These are phyloP conservation scores for Dictyostelium citrinum DNA, from an alignment of 78 protist species.

Conservation along the genomic window DNA sequence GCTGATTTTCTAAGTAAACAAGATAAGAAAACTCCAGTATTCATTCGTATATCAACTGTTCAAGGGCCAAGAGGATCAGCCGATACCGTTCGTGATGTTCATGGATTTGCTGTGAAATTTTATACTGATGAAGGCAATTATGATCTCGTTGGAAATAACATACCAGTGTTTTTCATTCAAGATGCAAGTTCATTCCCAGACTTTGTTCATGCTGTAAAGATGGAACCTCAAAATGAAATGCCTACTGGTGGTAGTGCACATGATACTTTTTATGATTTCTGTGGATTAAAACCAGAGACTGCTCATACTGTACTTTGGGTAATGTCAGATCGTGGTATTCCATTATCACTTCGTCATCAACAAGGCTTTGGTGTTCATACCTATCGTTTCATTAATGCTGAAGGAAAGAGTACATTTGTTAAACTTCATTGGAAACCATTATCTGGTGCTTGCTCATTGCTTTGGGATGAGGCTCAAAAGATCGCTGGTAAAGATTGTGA, in stretches of 20 bases:
- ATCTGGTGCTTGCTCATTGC: constrained; percentile 33
- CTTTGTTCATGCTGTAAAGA: constrained; percentile 18
- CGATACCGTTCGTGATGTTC: constrained; percentile 63
- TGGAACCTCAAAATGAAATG: constrained; percentile 52
- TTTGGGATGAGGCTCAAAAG: constrained; percentile 63
- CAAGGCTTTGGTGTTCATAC: constrained; percentile 82
- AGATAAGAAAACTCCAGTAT: constrained; percentile 36
- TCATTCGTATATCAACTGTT: constrained; percentile 80
- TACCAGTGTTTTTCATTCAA: constrained; percentile 81
- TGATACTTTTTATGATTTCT: constrained; percentile 74
- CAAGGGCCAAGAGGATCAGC: constrained; percentile 72
- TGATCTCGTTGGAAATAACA: constrained; percentile 78
- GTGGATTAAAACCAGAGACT: constrained; percentile 73
- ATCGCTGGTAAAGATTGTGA: constrained; percentile 25
- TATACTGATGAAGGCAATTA: constrained; percentile 81
- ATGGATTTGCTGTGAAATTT: constrained; percentile 85
- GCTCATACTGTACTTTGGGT: constrained; percentile 56
- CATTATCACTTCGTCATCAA: constrained; percentile 23
- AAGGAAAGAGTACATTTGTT: constrained; percentile 40
- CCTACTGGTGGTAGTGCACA: constrained; percentile 18
- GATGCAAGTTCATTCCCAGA: constrained; percentile 80
- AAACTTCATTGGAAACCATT: constrained; percentile 77
- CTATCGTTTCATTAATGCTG: constrained; percentile 29
- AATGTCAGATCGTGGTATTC: constrained; percentile 74
- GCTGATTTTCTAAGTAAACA: neutral